A percentile compares a stretch with the other conserved stretches of the same genome.
Evolutionary conservation across 805 yeast genomes (phyloP).

Genomic region (Lipomyces sp.): DNA sequence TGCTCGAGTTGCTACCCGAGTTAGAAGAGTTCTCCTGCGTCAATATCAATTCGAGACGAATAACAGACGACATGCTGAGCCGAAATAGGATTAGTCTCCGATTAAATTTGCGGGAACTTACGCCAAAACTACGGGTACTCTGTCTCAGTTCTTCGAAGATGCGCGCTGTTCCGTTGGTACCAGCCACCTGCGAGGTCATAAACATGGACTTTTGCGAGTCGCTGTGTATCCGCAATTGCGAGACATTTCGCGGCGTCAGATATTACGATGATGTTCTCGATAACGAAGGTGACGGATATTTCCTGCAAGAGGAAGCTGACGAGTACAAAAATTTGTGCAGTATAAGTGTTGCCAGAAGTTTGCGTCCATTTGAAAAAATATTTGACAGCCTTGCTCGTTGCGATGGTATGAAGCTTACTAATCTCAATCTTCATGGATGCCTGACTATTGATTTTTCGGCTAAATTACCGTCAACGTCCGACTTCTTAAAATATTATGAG

Average conservation of each 20-base stretch:
- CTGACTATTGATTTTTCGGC: slow-evolving; percentile 12
- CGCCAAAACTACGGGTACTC: slow-evolving; percentile 15
- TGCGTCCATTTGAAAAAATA: slow-evolving; percentile 2
- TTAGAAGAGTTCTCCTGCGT: slow-evolving; percentile 21
- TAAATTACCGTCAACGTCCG: slow-evolving; percentile 11
- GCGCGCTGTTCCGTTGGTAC: slow-evolving; percentile 22
- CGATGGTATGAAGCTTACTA: slow-evolving; percentile 9
- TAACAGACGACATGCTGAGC: slow-evolving; percentile 21
- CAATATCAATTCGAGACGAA: slow-evolving; percentile 16
- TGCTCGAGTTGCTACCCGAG: slow-evolving; percentile 15
- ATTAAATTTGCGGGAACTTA: slow-evolving; percentile 19
- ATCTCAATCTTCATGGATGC: slow-evolving; percentile 21
- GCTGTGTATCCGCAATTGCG: slow-evolving; percentile 17
- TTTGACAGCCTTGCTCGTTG: slow-evolving; percentile 26
- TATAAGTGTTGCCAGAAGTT: slow-evolving; percentile 15
- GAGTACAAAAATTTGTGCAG: slow-evolving; percentile 13
- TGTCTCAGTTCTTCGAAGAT: slow-evolving; percentile 16
- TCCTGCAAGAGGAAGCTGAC: slow-evolving; percentile 12
- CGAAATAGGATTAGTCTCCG: slow-evolving; percentile 18
- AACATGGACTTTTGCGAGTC: slow-evolving; percentile 12
- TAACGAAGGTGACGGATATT: slow-evolving; percentile 29
- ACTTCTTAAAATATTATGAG: slow-evolving; percentile 14
- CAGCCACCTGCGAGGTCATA: slow-evolving; percentile 19
- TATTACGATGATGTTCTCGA: slow-evolving; percentile 26
- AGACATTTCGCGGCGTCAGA: slow-evolving; percentile 18